A percentile compares a stretch with the other conserved stretches of the same genome.
phyloP scores from a whole-genome alignment of 1,284 basidiomycete species.

The Austropuccinia psidii region DNA sequence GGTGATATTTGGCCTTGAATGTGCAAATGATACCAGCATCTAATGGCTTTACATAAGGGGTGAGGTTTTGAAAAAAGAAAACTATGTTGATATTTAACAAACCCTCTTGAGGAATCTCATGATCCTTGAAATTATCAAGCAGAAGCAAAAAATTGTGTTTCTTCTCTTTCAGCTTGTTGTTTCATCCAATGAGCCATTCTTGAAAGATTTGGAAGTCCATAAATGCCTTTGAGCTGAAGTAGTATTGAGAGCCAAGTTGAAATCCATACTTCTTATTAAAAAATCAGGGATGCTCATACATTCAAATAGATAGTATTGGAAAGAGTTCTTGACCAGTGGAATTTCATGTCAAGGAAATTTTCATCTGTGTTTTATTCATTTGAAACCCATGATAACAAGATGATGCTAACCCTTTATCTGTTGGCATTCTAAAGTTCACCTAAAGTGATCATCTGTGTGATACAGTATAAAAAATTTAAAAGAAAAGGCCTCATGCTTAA shows the following conservation, averaged over 20 bases:
- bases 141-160: neutral
- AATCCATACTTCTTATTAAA: neutral
- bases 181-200: too few relatives aligned
- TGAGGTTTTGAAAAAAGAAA: too few relatives aligned
- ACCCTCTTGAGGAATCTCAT: too few relatives aligned
- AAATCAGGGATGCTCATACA: neutral
- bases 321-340: neutral
- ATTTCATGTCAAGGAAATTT: neutral
- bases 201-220: neutral
- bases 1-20: slow-evolving; percentile 7
- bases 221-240: neutral
- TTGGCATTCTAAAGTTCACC: neutral
- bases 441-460: neutral
- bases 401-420: neutral
- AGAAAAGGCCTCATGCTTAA: neutral
- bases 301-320: neutral
- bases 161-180: neutral
- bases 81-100: slow-evolving; percentile 9
- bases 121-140: too few relatives aligned
- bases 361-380: neutral
- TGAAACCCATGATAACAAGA: neutral
- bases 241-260: neutral
- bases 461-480: neutral
- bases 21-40: too few relatives aligned
- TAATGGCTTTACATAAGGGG: too few relatives aligned